Evolutionary conservation across 768 basidiomycete species (phyloP), one percentile per base, ranked within the genome.

Genomic region (Suillus bovinus): DNA sequence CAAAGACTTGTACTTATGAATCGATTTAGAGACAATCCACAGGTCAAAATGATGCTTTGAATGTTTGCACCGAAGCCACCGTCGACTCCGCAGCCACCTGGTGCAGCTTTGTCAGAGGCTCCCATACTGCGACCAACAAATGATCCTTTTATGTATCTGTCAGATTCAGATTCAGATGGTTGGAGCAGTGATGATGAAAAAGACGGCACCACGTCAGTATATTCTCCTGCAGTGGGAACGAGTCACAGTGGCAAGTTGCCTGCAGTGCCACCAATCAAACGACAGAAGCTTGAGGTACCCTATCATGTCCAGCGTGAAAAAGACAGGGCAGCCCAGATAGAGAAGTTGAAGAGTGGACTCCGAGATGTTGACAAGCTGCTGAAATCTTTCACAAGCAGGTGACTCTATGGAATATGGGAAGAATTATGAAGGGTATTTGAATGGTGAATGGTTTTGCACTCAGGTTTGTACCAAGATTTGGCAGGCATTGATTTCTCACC

Each of bases 281-380:
- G 68, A 16, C 59, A 44, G 6, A 63, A 65, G 31, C 68, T 70
- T 29, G 67, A 64, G 13, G 61, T 75, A 44, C 70, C 72, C 56
- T 17, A 58, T 33, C 11, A 24, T 22, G 22, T 42, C 22, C 41
- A 58, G 22, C 7, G 41, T 22, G 13, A 44, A 29, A 42, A 17
- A 24, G 38, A 24, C 22, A 58, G 38, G 39, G 17, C 38, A 24
- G 29, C 7, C 29, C 38, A 58, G 29, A 58, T 31, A 16, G 36
- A 57, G 16, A 38, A 57, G 27, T 44, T 70, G 34, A 55, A 53
- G 47, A 42, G 42, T 10, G 69, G 62, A 11, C 59, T 74, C 13
- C 22, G n/a, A 1, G 72, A 67, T 31, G 70, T 76, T 46, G 63
- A 74, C 61, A 41, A 41, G 20, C 20, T 70, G 16, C 63, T 34